phyloP scores from a whole-genome alignment of 1,139 yeast genomes.

The Candida sanyaensis region DNA sequence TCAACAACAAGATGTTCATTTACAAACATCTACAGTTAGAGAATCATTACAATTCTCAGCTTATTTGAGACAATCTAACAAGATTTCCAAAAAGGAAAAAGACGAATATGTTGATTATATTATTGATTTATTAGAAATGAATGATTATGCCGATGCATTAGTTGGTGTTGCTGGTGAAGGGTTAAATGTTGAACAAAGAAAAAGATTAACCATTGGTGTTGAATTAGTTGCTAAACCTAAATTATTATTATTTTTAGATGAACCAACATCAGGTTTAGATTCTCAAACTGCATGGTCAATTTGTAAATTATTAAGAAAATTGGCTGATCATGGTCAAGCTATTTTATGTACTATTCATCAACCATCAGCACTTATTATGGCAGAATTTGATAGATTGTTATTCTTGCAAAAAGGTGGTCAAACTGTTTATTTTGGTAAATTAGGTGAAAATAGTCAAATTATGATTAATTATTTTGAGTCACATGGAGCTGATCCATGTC shows the following conservation, averaged over 20 bases:
- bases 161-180: slow-evolving; percentile 47
- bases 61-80: slow-evolving; percentile 37
- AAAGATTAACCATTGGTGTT: slow-evolving; percentile 40
- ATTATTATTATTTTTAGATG: slow-evolving; percentile 37
- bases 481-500: slow-evolving; percentile 51
- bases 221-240: slow-evolving; percentile 43
- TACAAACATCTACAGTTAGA: slow-evolving; percentile 36
- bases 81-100: slow-evolving; percentile 30
- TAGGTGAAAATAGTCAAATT: slow-evolving; percentile 54
- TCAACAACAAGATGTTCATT: slow-evolving; percentile 42
- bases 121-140: slow-evolving; percentile 39
- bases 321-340: slow-evolving; percentile 45
- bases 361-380: slow-evolving; percentile 40
- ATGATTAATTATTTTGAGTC: slow-evolving; percentile 57
- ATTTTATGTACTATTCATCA: slow-evolving; percentile 47
- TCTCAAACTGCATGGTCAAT: slow-evolving; percentile 49
- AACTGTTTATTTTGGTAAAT: slow-evolving; percentile 69
- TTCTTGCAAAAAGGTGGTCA: slow-evolving; percentile 50
- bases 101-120: slow-evolving; percentile 36
- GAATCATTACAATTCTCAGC: slow-evolving; percentile 39
- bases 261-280: slow-evolving; percentile 44
- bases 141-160: slow-evolving; percentile 35
- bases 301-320: slow-evolving; percentile 42
- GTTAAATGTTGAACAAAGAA: slow-evolving; percentile 41
- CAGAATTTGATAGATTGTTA: slow-evolving; percentile 37